Conservation (phyloP, 2,329 filamentous ascomycete genomes). For the Pseudogymnoascus sp. region DNA sequence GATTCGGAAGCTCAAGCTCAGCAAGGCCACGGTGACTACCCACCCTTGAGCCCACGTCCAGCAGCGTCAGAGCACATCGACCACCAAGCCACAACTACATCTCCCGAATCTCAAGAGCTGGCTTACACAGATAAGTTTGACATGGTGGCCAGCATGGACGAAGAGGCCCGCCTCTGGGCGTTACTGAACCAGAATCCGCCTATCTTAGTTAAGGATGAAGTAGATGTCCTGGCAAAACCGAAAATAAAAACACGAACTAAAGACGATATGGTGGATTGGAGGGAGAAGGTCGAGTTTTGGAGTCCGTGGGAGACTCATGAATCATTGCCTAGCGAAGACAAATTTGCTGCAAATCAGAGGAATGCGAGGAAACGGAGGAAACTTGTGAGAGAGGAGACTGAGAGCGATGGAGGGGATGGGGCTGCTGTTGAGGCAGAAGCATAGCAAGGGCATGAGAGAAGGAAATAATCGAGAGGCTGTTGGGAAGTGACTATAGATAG, state of each 20-base stretch:
- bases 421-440: background rate
- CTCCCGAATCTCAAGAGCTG: background rate
- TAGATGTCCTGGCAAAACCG: background rate
- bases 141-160: slow-evolving; percentile 18
- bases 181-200: slow-evolving; percentile 24
- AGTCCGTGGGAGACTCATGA: slow-evolving; percentile 25
- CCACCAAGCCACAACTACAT: background rate
- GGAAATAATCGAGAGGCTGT: background rate
- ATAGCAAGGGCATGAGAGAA: background rate
- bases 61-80: background rate
- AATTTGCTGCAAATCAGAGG: background rate
- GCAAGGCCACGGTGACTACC: background rate
- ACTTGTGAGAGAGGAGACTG: background rate
- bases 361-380: background rate
- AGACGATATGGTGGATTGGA: slow-evolving; percentile 20
- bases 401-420: background rate
- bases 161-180: slow-evolving; percentile 25
- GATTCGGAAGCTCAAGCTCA: background rate
- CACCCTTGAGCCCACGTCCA: background rate
- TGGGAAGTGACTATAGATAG: background rate
- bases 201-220: slow-evolving; percentile 17
- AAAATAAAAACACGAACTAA: background rate
- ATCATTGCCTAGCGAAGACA: background rate
- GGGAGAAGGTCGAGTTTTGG: slow-evolving; percentile 21
- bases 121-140: slow-evolving; percentile 23